These are phyloP conservation scores for Dothideomycetes sp. DNA, from an alignment of 2,329 filamentous ascomycete species.

Conservation along the genomic window DNA sequence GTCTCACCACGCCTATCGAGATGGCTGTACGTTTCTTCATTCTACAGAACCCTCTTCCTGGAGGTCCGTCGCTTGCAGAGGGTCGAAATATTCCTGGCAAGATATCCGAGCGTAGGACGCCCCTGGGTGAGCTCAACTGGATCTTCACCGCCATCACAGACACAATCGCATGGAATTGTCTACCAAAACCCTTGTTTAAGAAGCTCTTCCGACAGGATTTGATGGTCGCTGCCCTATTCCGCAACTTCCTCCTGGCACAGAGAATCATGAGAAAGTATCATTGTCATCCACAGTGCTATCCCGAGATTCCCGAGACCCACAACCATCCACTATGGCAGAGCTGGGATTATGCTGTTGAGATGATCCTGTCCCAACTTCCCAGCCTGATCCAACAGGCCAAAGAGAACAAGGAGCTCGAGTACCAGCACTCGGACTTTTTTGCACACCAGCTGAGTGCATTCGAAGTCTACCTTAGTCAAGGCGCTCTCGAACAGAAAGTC, in stretches of 20 bases:
- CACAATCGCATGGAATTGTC: conserved; percentile 94
- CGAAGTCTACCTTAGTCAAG: conserved; percentile 82
- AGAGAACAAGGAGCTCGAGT: conserved; percentile 72
- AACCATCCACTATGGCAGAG: conserved; percentile 93
- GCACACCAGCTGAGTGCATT: conserved; percentile 95
- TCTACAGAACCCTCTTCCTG: conserved; percentile 67
- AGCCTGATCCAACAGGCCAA: conserved; percentile 69
- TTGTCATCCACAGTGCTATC: conserved; percentile 87
- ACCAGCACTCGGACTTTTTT: conserved; percentile 91
- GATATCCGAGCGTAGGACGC: conserved; percentile 85
- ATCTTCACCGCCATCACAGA: conserved; percentile 99
- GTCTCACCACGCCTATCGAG: conserved; percentile 91
- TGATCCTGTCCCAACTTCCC: conserved; percentile 83
- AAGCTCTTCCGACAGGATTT: conserved; percentile 95
- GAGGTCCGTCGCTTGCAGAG: conserved; percentile 63
- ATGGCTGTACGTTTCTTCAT: conserved; percentile 97
- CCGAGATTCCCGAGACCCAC: conserved; percentile 85
- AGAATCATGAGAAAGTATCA: conserved; percentile 94
- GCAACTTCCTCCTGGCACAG: conserved; percentile 91
- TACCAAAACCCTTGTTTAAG: conserved; percentile 84
- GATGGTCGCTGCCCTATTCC: conserved; percentile 96
- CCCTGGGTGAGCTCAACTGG: conserved; percentile 94
- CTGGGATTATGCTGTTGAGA: conserved; percentile 94
- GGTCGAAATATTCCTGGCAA: conserved; percentile 84
- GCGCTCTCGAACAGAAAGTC: conserved; percentile 73